Evolutionary conservation across 1,139 yeast species (phyloP).

Genomic region (Candida glucosophila): DNA sequence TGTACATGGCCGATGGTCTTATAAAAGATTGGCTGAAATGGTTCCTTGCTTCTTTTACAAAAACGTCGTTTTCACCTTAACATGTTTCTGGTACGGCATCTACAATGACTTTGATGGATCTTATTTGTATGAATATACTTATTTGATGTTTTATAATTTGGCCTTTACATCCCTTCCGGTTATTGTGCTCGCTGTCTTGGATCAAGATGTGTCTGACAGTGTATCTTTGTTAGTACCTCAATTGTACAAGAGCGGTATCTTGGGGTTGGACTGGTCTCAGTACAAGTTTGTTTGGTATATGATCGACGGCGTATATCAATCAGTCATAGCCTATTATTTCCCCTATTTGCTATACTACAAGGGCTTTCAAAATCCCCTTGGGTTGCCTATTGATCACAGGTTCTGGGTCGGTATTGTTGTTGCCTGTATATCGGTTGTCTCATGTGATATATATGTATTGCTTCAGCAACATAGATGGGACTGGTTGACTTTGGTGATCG

Average conservation of each 20-base stretch:
- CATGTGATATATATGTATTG: conserved; percentile 46
- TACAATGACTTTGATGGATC: conserved; percentile 53
- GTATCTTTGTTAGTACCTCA: conserved; percentile 53
- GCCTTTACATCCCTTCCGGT: conserved; percentile 59
- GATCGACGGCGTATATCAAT: conserved; percentile 53
- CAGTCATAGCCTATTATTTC: conserved; percentile 47
- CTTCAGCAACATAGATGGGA: conserved; percentile 57
- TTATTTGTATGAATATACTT: conserved; percentile 53
- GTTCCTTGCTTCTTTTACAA: conserved; percentile 58
- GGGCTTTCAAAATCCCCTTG: conserved; percentile 40
- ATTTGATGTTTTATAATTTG: conserved; percentile 56
- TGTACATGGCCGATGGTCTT: conserved; percentile 62
- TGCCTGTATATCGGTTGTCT: conserved; percentile 39
- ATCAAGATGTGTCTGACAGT: conserved; percentile 54
- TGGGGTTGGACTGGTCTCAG: conserved; percentile 46
- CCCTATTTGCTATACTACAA: conserved; percentile 42
- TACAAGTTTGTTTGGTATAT: conserved; percentile 46
- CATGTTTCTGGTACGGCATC: conserved; percentile 57
- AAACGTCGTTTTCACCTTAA: conserved; percentile 51
- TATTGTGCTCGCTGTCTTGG: conserved; percentile 49
- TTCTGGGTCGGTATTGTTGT: conserved; percentile 50
- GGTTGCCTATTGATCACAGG: conserved; percentile 46
- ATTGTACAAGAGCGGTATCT: conserved; percentile 46
- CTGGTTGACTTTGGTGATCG: conserved; percentile 43
- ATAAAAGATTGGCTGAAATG: conserved; percentile 55